phyloP scores from a whole-genome alignment of 345 rosid species.

The Eucalyptus camaldulensis region DNA sequence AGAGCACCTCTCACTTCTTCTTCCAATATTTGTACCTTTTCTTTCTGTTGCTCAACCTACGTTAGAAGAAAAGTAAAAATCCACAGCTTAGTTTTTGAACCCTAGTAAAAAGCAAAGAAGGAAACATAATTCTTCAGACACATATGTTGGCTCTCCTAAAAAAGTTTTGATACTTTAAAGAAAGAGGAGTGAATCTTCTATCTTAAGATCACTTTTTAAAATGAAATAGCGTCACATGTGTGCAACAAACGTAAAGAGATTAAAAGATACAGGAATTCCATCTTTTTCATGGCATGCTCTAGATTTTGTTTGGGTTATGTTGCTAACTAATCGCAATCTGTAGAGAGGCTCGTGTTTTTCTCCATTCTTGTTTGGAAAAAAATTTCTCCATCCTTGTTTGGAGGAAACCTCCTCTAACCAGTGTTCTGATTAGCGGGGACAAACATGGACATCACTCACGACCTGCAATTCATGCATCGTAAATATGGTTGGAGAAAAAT shows the following conservation, averaged over 20 bases:
- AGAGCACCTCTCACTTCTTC: slow-evolving; percentile 8
- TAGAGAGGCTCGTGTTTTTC: background rate
- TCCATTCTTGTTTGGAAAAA: background rate
- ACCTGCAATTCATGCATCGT: background rate
- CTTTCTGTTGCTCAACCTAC: background rate
- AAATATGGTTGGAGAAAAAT: background rate
- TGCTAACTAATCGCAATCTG: background rate
- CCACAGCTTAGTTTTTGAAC: background rate
- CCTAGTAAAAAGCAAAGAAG: background rate
- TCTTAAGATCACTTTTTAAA: background rate
- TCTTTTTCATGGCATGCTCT: background rate
- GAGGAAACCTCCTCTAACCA: background rate
- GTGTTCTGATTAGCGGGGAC: background rate
- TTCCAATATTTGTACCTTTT: slow-evolving; percentile 5
- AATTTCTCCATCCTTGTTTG: background rate
- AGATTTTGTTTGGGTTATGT: background rate
- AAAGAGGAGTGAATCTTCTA: background rate
- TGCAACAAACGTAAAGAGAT: background rate
- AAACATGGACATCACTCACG: background rate
- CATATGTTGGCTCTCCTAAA: background rate
- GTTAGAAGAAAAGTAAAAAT: background rate
- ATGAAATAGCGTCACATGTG: background rate
- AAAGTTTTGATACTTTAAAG: background rate
- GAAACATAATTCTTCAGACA: background rate
- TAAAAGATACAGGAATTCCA: background rate